These are phyloP conservation scores for Dendrobium officinale DNA, from an alignment of 106 monocot species.

Conservation along the genomic window DNA sequence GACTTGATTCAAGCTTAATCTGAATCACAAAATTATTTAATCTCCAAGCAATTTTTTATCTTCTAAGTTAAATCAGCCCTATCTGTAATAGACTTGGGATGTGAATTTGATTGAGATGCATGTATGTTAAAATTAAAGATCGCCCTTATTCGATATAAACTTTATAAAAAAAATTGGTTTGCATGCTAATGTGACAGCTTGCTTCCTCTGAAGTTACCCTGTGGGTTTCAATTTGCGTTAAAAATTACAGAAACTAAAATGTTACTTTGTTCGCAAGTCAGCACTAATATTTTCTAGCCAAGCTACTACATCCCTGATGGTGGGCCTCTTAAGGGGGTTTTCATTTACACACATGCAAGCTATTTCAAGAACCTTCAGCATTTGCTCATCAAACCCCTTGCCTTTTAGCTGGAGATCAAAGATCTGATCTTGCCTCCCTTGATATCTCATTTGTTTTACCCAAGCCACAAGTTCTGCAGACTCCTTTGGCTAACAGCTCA, in stretches of 20 bases:
- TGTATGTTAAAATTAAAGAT: too few species aligned
- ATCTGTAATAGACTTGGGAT: too few species aligned
- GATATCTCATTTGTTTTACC: conserved; percentile 58
- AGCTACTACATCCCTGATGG: conserved; percentile 73
- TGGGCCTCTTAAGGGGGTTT: conserved; percentile 82
- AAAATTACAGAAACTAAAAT: background rate
- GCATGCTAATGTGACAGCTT: too few species aligned
- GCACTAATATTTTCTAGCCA: background rate
- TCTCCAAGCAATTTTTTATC: too few species aligned
- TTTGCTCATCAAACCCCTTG: conserved; percentile 45
- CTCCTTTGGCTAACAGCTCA: conserved; percentile 71
- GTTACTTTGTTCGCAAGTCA: conserved; percentile 1
- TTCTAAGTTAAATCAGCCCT: too few species aligned
- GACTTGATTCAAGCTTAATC: too few species aligned
- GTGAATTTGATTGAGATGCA: too few species aligned
- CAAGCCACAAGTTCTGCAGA: conserved; percentile 74
- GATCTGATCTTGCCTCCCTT: conserved; percentile 38
- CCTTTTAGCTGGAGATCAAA: conserved; percentile 48
- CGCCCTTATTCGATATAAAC: too few species aligned
- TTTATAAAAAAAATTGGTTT: too few species aligned
- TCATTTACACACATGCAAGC: conserved; percentile 63
- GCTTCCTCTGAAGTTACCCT: too few species aligned
- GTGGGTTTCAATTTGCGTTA: too few species aligned
- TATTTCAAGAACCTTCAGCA: conserved; percentile 50
- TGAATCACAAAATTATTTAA: too few species aligned